Percentiles rank a stretch among this genome's conserved stretches.
Conservation (phyloP, 169 alveolate species). For the Eimeria mitis region DNA sequence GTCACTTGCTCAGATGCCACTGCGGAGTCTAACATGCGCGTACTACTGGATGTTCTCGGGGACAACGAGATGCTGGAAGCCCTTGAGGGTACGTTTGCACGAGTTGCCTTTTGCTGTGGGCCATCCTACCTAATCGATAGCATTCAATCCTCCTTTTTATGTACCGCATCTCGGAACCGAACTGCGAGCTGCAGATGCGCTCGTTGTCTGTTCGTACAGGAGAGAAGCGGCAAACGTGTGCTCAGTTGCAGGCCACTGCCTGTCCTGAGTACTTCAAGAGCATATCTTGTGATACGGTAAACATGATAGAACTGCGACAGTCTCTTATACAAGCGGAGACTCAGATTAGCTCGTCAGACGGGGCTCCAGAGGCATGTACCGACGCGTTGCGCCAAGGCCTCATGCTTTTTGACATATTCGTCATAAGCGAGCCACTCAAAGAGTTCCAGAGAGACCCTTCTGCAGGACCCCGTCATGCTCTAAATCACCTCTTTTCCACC, state of each 20-base stretch:
- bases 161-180: not conserved
- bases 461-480: slow-evolving; percentile 42
- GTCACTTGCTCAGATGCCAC: slow-evolving; percentile 48
- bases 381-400: slow-evolving; percentile 45
- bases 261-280: slow-evolving; percentile 21
- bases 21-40: slow-evolving; percentile 23
- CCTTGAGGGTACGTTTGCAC: slow-evolving; percentile 13
- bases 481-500: not conserved
- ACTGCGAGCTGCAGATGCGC: not conserved
- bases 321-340: not conserved
- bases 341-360: slow-evolving; percentile 24
- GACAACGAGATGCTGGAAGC: slow-evolving; percentile 26
- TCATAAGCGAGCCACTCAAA: not conserved
- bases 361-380: slow-evolving; percentile 20
- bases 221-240: slow-evolving; percentile 23
- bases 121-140: not conserved
- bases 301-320: not conserved
- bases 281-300: not conserved
- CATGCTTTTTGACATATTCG: slow-evolving; percentile 12
- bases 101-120: not conserved
- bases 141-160: not conserved
- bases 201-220: not conserved
- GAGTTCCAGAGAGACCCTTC: slow-evolving; percentile 15
- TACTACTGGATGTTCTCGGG: not conserved
- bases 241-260: slow-evolving; percentile 19